phyloP scores from a whole-genome alignment of 768 basidiomycete species.

The Amanita rubescens region DNA sequence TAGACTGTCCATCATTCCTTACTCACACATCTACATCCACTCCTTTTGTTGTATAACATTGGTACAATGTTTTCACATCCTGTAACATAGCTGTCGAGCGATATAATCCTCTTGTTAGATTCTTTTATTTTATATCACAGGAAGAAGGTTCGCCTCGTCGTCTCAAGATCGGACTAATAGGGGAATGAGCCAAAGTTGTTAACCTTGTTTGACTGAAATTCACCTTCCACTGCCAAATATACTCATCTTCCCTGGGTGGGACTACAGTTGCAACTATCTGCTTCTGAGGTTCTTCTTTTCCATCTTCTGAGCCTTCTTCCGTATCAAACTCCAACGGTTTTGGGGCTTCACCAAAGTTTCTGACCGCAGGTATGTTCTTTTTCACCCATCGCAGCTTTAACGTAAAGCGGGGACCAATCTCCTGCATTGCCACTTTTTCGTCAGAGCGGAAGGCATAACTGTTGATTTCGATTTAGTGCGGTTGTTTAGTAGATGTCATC shows the following conservation, averaged over 20 bases:
- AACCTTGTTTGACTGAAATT: neutral
- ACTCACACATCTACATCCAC: neutral
- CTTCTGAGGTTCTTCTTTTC: slow-evolving; percentile 13
- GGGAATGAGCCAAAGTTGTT: slow-evolving; percentile 7
- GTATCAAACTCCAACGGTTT: slow-evolving; percentile 48
- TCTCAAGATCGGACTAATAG: slow-evolving; percentile 84
- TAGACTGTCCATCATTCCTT: neutral
- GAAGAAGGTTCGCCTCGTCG: slow-evolving; percentile 86
- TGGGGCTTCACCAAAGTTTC: slow-evolving; percentile 56
- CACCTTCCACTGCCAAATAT: slow-evolving; percentile 90
- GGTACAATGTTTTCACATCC: neutral
- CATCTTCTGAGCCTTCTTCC: slow-evolving; percentile 28
- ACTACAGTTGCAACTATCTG: slow-evolving; percentile 28
- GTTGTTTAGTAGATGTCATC: slow-evolving; percentile 4
- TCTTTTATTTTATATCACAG: slow-evolving; percentile 41
- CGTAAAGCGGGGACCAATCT: slow-evolving; percentile 97
- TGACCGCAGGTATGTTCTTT: slow-evolving; percentile 82
- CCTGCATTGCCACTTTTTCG: slow-evolving; percentile 89
- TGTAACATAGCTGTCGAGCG: neutral
- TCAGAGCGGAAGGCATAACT: slow-evolving; percentile 91
- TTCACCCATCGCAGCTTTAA: slow-evolving; percentile 86
- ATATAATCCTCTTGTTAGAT: neutral
- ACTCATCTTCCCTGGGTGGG: slow-evolving; percentile 69
- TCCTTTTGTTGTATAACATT: slow-evolving; percentile 4
- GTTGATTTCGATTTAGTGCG: neutral